Base-by-base conservation (phyloP, 2,329 filamentous ascomycete genomes). In the Coleophoma eucalyptorum region DNA sequence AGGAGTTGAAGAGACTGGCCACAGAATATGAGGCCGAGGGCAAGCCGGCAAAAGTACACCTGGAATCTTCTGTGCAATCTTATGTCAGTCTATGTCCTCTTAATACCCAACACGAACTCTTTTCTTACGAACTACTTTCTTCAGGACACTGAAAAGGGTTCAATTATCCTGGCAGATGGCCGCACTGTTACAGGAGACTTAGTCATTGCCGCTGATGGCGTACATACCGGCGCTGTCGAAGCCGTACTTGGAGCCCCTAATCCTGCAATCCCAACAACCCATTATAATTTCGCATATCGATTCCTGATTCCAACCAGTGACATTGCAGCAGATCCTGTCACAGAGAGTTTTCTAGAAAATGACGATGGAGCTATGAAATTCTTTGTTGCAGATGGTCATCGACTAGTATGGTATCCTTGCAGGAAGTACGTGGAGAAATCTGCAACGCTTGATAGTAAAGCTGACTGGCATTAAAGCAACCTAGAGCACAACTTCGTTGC, bases 191-290 rank as follows among this genome's bases (percentile, higher is more conserved):
- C 56, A 2, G 69, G 63, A 8, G 69, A 72, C 48, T 53, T 72
- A 11, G 58, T 72, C 20, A 58, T 72, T 33, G 65, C 66, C 19
- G 68, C 68, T 3, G 68, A 71, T 55, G 69, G 69, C 4, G 60
- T 71, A 13, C 66, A 71, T 46, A 60, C 58, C 15, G 50, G 34
- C 19, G 56, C 51, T 38, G 51, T 53, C 11, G 52, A 56, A 42
- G n/a, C 10, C 19, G 19, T 42, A 11, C 35, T 50, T 5, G 43
- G 38, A 15, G 16, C 38, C 12, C 16, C 33, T 11, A 44, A 37
- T 18, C 33, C 18, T 5, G 43, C 46, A n/a, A 12, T 20, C 52
- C 46, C 35, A 44, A 48, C 50, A 38, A 46, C 57, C 49, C 20
- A 56, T 50, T 53, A 65, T 50, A 56, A 67, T 54, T 53, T 59